Percentiles rank a stretch among this genome's conserved stretches.
These are phyloP conservation scores for Tranzscheliella williamsii DNA, from an alignment of 1,284 basidiomycete genomes.

Conservation along the genomic window DNA sequence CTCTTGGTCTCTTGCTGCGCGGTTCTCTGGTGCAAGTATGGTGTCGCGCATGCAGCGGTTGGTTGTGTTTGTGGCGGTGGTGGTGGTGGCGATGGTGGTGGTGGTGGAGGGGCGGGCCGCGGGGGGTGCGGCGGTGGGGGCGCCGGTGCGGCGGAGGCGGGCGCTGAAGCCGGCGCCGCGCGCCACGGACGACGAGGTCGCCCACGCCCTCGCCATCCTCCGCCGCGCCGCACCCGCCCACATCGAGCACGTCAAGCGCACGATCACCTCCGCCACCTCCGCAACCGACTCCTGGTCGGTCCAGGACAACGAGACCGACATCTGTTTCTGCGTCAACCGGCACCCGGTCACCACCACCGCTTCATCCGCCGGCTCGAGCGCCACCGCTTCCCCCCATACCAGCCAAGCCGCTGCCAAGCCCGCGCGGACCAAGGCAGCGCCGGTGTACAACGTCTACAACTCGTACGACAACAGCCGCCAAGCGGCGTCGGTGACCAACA, in stretches of 20 bases:
- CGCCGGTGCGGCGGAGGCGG: too few species aligned
- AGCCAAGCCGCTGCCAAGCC: not conserved
- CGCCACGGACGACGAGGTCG: slow-evolving; percentile 11
- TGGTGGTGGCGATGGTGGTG: too few species aligned
- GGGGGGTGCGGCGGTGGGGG: too few species aligned
- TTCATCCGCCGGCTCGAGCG: not conserved
- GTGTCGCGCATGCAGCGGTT: too few species aligned
- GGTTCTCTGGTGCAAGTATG: too few species aligned
- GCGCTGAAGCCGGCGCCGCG: slow-evolving; percentile 13
- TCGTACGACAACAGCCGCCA: slow-evolving; percentile 24
- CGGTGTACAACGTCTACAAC: slow-evolving; percentile 15
- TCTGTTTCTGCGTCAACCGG: slow-evolving; percentile 31
- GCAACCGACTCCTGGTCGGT: slow-evolving; percentile 16
- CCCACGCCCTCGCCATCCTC: slow-evolving; percentile 16
- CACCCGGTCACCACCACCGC: not conserved
- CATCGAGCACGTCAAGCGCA: slow-evolving; percentile 8
- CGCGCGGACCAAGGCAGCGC: not conserved
- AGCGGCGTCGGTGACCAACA: slow-evolving; percentile 6
- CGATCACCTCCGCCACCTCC: slow-evolving; percentile 5
- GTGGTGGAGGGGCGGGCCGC: too few species aligned
- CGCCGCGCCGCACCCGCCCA: slow-evolving; percentile 10
- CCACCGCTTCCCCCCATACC: too few species aligned
- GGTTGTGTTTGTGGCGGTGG: too few species aligned
- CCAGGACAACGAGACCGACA: slow-evolving; percentile 15
- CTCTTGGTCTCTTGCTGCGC: too few species aligned